Evolutionary conservation across 2,329 filamentous ascomycete genomes (phyloP).

Genomic region (Exophiala calicioides): DNA sequence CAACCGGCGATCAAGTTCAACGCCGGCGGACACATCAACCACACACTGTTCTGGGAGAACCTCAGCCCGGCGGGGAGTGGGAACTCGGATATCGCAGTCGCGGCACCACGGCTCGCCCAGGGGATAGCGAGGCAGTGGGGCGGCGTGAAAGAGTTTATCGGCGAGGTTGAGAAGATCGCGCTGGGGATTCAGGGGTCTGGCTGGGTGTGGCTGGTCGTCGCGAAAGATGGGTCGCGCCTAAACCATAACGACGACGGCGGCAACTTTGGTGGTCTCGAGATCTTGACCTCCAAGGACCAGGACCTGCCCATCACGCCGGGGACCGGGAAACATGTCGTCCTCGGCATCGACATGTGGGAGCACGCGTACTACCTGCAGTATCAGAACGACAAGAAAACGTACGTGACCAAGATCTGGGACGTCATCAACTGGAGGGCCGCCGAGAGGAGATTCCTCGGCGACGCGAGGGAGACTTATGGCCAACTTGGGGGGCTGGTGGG

Average conservation of each 20-base stretch:
- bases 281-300: slow-evolving; percentile 84
- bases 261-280: slow-evolving; percentile 52
- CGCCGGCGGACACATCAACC: slow-evolving; percentile 64
- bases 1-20: slow-evolving; percentile 66
- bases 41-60: slow-evolving; percentile 74
- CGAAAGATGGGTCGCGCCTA: too few species aligned
- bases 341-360: slow-evolving; percentile 90
- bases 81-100: slow-evolving; percentile 58
- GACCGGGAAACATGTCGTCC: slow-evolving; percentile 53
- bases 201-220: slow-evolving; percentile 87
- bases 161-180: slow-evolving; percentile 65
- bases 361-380: slow-evolving; percentile 83
- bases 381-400: slow-evolving; percentile 29
- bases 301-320: slow-evolving; percentile 48
- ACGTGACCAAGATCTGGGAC: slow-evolving; percentile 25
- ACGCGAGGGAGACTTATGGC: slow-evolving; percentile 17
- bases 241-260: slow-evolving; percentile 60
- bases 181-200: slow-evolving; percentile 78
- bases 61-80: slow-evolving; percentile 62
- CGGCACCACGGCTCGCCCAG: slow-evolving; percentile 58
- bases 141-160: slow-evolving; percentile 64
- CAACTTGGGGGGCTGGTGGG: slow-evolving; percentile 19
- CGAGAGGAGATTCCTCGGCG: slow-evolving; percentile 24
- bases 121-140: slow-evolving; percentile 70
- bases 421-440: slow-evolving; percentile 26